phyloP scores from a whole-genome alignment of 2,329 filamentous ascomycete genomes.

The Fusarium sp. region DNA sequence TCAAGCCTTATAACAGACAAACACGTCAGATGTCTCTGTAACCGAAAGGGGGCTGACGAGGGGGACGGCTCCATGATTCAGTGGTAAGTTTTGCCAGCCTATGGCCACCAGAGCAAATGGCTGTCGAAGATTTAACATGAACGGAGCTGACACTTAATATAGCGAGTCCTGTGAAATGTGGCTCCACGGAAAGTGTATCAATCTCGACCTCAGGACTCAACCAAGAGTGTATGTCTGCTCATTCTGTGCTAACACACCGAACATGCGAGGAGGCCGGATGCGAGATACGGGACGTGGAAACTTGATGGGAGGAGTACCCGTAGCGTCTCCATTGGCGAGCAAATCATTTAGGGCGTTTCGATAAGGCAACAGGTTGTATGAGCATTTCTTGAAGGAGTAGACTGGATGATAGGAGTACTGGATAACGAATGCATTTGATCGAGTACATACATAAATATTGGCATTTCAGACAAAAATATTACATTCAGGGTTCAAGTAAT shows the following conservation, averaged over 20 bases:
- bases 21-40: constrained; percentile 68
- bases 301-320: constrained; percentile 38
- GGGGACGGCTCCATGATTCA: constrained; percentile 69
- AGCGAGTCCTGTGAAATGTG: constrained; percentile 74
- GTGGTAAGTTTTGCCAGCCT: constrained; percentile 60
- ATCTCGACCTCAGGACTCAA: constrained; percentile 66
- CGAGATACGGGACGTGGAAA: constrained; percentile 55
- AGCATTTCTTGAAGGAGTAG: constrained; percentile 35
- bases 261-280: constrained; percentile 60
- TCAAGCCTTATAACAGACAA: constrained; percentile 55
- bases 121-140: not conserved
- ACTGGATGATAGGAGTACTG: constrained; percentile 30
- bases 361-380: constrained; percentile 42
- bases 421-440: constrained; percentile 27
- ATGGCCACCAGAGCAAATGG: not conserved
- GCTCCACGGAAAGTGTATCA: constrained; percentile 72
- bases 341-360: constrained; percentile 57
- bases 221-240: constrained; percentile 72
- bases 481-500: not conserved
- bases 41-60: constrained; percentile 55
- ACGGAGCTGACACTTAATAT: constrained; percentile 27
- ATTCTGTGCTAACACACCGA: constrained; percentile 70
- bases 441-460: constrained; percentile 26
- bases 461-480: constrained; percentile 1
- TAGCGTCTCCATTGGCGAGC: constrained; percentile 54